Percentiles rank a stretch among this genome's conserved stretches.
Evolutionary conservation across 2,329 filamentous ascomycete species (phyloP).

Genomic region (Phaeophleospora eucalypticola): DNA sequence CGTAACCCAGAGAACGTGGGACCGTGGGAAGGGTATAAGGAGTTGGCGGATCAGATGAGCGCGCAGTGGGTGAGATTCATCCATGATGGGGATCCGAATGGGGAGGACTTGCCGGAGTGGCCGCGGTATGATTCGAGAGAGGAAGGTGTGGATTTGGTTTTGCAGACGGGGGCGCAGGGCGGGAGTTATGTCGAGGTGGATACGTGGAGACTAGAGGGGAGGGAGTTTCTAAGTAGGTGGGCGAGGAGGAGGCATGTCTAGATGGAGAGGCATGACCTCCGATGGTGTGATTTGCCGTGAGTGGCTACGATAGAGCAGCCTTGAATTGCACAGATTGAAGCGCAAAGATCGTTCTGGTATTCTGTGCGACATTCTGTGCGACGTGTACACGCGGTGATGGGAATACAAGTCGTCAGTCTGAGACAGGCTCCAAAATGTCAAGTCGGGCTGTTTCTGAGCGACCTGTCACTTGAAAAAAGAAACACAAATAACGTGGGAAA

Average conservation of each 20-base stretch:
- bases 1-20: constrained; percentile 15
- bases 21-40: constrained; percentile 12
- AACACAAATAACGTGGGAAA: too few species aligned
- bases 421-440: too few species aligned
- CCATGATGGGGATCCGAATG: constrained; percentile 16
- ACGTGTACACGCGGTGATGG: too few species aligned
- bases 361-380: too few species aligned
- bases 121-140: constrained; percentile 9
- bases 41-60: constrained; percentile 16
- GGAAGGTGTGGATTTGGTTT: constrained; percentile 14
- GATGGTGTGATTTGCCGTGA: too few species aligned
- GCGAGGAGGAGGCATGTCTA: constrained; percentile 21
- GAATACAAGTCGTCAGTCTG: too few species aligned
- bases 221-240: constrained; percentile 20
- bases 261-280: not conserved
- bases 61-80: constrained; percentile 21
- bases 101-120: constrained; percentile 13
- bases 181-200: constrained; percentile 19
- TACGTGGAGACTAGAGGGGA: constrained; percentile 16
- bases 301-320: too few species aligned
- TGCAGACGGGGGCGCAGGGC: constrained; percentile 15
- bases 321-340: too few species aligned
- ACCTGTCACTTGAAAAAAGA: too few species aligned
- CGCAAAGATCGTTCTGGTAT: too few species aligned
- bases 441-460: too few species aligned